Percentiles rank a stretch among this genome's conserved stretches.
phyloP scores from a whole-genome alignment of 2,329 filamentous ascomycete species.

The Aureobasidium pullulans region DNA sequence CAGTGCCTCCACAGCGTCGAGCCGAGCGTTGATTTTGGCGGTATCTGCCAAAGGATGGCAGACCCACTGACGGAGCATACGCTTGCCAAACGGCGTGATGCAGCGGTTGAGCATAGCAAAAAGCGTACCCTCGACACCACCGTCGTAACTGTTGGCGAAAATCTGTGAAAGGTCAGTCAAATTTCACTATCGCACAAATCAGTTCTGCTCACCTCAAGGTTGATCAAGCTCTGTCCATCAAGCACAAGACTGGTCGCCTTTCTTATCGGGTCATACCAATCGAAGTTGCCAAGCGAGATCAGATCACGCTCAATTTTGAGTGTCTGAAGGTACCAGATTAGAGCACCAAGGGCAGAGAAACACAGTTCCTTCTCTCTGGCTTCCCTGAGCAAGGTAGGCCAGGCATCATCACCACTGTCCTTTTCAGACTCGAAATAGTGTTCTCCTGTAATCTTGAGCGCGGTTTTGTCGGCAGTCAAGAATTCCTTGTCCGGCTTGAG shows the following conservation, averaged over 20 bases:
- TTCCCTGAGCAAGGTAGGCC: constrained; percentile 69
- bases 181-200: too few relatives aligned
- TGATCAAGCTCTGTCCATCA: constrained; percentile 93
- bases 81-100: constrained; percentile 93
- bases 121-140: constrained; percentile 74
- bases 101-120: constrained; percentile 89
- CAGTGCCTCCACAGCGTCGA: constrained; percentile 89
- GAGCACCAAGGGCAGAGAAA: constrained; percentile 85
- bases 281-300: constrained; percentile 83
- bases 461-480: constrained; percentile 75
- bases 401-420: constrained; percentile 54
- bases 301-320: constrained; percentile 85
- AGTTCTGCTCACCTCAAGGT: constrained; percentile 66
- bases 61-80: constrained; percentile 92
- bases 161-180: constrained; percentile 36
- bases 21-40: constrained; percentile 78
- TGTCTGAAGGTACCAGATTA: constrained; percentile 73
- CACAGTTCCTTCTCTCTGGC: constrained; percentile 69
- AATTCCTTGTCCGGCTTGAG: constrained; percentile 84
- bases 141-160: constrained; percentile 88
- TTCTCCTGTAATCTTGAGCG: constrained; percentile 70
- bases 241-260: constrained; percentile 84
- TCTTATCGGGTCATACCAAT: constrained; percentile 85
- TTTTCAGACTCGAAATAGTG: constrained; percentile 65
- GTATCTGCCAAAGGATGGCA: constrained; percentile 89